These are phyloP conservation scores for Aethionema arabicum DNA, from an alignment of 345 rosid genomes.

Conservation along the genomic window DNA sequence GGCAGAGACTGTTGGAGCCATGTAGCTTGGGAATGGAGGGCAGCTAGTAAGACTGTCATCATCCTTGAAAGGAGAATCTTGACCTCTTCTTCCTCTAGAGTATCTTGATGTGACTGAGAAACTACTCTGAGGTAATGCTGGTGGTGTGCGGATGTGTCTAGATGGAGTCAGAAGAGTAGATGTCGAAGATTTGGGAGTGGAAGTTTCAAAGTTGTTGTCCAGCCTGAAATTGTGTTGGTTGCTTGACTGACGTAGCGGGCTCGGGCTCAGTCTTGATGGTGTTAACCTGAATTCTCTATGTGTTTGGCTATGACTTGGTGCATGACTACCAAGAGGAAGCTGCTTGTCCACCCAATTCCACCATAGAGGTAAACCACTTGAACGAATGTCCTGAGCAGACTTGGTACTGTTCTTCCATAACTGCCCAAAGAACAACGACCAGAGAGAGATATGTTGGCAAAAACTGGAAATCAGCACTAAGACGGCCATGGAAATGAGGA, in stretches of 20 bases:
- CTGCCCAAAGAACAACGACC: constrained; percentile 33
- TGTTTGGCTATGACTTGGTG: constrained; percentile 46
- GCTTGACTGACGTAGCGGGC: constrained; percentile 62
- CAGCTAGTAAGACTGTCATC: constrained; percentile 93
- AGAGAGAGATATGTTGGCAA: constrained; percentile 8
- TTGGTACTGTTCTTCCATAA: constrained; percentile 55
- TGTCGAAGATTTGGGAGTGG: constrained; percentile 51
- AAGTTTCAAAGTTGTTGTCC: constrained; percentile 42
- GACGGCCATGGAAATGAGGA: constrained; percentile 14
- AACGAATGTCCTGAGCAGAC: constrained; percentile 45
- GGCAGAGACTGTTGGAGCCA: constrained; percentile 85
- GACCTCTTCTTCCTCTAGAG: constrained; percentile 64
- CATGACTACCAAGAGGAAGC: constrained; percentile 46
- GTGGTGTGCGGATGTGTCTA: constrained; percentile 51
- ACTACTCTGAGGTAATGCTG: not conserved
- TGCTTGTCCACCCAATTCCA: constrained; percentile 92
- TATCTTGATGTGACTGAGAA: constrained; percentile 48
- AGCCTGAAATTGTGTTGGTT: constrained; percentile 33
- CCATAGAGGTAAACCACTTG: constrained; percentile 84
- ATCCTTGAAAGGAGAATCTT: constrained; percentile 67
- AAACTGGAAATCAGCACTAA: constrained; percentile 12
- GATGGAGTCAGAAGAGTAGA: constrained; percentile 53
- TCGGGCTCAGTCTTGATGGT: constrained; percentile 52
- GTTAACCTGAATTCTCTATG: constrained; percentile 34
- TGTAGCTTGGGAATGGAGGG: constrained; percentile 94